Evolutionary conservation across 805 yeast genomes (phyloP), one percentile per base, ranked within the genome.

Genomic region (Zygosaccharomyces gambellarensis): DNA sequence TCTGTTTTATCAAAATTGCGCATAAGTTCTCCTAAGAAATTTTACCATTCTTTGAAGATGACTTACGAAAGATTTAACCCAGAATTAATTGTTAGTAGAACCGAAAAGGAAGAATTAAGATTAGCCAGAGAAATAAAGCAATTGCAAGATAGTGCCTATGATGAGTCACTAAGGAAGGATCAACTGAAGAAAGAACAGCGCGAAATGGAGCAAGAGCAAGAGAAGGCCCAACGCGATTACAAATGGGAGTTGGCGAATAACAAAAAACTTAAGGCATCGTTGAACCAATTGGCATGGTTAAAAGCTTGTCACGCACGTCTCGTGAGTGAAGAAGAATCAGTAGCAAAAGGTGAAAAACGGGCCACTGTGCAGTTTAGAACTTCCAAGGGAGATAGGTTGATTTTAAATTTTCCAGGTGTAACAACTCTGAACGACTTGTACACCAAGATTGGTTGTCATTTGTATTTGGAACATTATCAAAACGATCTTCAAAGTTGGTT

Each of bases 401-500:
- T 67, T 12, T 54, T 57, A 39, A 63, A 61, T 36, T 59, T 63
- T 31, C 36, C 36, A 3, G 52, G 57, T 4, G 52, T 46, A 10
- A 53, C 57, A 3, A 56, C 60, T 2, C 43, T 63, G 29, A 52
- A 55, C 45, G 52, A 61, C 1, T 45, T 66, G 4, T 64, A 64
- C 44, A 38, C 49, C 14, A 52, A 52, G 23, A 46, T 64, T 21
- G 68, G 67, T 10, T 55, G 63, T 19, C 62, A 59, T 40, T 39
- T 63, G 39, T 64, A 56, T 36, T 45, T 62, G 29, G 36, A 54
- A 1, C 49, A 56, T 19, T 47, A 84, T 53, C 79, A 87, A 27
- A 95, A 87, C 59, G 82, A 85, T 57, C 92, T 94, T 0, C 59
- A 72, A 4, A 89, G 81, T 60, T 88, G 90, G 61, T 65, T 82